A percentile compares a stretch with the other conserved stretches of the same genome.
phyloP scores from a whole-genome alignment of 23 red algal genomes.

The Gracilariopsis chorda region DNA sequence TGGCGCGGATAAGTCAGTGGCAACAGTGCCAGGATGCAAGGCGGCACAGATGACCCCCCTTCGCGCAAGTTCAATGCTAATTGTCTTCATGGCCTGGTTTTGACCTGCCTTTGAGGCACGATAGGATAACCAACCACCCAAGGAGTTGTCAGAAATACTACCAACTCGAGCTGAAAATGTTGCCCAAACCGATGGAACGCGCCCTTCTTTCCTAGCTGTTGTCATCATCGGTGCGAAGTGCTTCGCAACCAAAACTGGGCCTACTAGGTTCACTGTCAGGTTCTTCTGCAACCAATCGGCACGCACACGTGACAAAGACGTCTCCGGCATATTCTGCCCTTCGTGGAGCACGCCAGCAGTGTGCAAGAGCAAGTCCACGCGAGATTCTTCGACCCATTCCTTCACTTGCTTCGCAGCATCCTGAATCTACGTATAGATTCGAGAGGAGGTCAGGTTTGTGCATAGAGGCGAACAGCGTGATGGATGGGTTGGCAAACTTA shows the following conservation, averaged over 20 bases:
- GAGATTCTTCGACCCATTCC: conserved; percentile 10
- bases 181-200: conserved; percentile 66
- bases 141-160: conserved; percentile 54
- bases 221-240: conserved; percentile 68
- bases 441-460: background rate
- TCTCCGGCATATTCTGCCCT: conserved; percentile 59
- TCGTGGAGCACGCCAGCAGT: conserved; percentile 48
- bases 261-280: conserved; percentile 70
- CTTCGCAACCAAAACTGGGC: conserved; percentile 74
- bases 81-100: conserved; percentile 74
- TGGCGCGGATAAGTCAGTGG: conserved; percentile 74
- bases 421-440: background rate
- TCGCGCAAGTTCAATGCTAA: conserved; percentile 54
- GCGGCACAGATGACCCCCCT: conserved; percentile 55
- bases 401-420: conserved; percentile 33
- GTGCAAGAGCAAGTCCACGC: conserved; percentile 47
- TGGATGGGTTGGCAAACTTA: no score
- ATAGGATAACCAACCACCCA: conserved; percentile 84
- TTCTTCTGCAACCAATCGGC: conserved; percentile 33
- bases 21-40: conserved; percentile 75
- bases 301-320: conserved; percentile 41
- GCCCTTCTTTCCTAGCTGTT: conserved; percentile 33
- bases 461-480: background rate
- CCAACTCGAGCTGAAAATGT: conserved; percentile 71
- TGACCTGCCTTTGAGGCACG: conserved; percentile 72